These are phyloP conservation scores for Achlya hypogyna DNA, from an alignment of 352 stramenopile genomes.

Conservation along the genomic window DNA sequence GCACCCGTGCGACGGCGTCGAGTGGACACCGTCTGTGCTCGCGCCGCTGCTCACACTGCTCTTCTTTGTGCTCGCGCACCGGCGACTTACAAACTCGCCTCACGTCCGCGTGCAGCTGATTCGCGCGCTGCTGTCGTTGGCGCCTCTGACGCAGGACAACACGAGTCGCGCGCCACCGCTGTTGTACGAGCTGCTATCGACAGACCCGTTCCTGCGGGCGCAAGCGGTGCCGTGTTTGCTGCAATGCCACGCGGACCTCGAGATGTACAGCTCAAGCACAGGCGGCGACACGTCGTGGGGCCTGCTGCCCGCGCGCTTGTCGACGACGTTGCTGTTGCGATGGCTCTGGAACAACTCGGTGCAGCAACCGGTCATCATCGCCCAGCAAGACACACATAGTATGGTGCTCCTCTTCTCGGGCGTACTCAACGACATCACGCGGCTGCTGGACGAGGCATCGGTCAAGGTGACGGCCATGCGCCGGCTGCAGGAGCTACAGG, in stretches of 20 bases:
- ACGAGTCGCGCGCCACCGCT: conserved; percentile 21
- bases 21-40: conserved; percentile 22
- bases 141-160: conserved; percentile 48
- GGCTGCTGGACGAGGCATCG: conserved; percentile 55
- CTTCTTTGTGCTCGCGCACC: conserved; percentile 40
- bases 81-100: conserved; percentile 54
- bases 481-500: conserved; percentile 53
- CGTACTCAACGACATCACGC: conserved; percentile 36
- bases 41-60: conserved; percentile 58
- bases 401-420: conserved; percentile 11
- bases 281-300: conserved; percentile 65
- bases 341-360: conserved; percentile 55
- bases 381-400: not conserved
- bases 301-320: conserved; percentile 52
- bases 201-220: conserved; percentile 30
- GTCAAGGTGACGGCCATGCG: conserved; percentile 50
- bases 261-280: conserved; percentile 51
- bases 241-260: conserved; percentile 65
- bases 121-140: conserved; percentile 44
- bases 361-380: conserved; percentile 28
- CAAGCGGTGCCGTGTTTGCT: conserved; percentile 38
- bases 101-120: conserved; percentile 58
- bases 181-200: conserved; percentile 34
- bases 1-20: conserved; percentile 12
- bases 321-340: conserved; percentile 44